Percentiles rank a stretch among this genome's conserved stretches.
phyloP scores from a whole-genome alignment of 1,139 yeast genomes.

The Diutina mesorugosa region DNA sequence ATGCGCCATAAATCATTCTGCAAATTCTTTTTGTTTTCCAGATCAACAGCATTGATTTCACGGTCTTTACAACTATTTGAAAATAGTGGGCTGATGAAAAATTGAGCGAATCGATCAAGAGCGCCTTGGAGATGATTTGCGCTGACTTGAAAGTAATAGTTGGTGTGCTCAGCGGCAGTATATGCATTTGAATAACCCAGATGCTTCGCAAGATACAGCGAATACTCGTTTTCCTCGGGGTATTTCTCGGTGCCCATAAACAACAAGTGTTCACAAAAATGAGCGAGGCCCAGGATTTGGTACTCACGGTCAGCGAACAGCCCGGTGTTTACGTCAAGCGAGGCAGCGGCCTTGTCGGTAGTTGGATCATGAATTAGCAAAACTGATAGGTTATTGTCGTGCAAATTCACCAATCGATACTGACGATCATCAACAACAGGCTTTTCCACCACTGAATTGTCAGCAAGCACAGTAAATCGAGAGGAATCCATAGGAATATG shows the following conservation, averaged over 20 bases:
- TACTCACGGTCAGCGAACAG: constrained; percentile 66
- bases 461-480: background rate
- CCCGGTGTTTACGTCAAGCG: constrained; percentile 86
- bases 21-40: constrained; percentile 87
- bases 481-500: background rate
- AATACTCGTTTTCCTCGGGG: constrained; percentile 84
- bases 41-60: constrained; percentile 89
- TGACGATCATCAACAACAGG: constrained; percentile 66
- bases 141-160: constrained; percentile 78
- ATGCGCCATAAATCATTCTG: constrained; percentile 87
- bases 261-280: constrained; percentile 88
- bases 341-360: constrained; percentile 89
- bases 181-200: constrained; percentile 66
- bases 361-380: constrained; percentile 69
- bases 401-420: constrained; percentile 53
- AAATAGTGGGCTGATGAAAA: constrained; percentile 79
- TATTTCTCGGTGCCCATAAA: constrained; percentile 96
- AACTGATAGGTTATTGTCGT: constrained; percentile 55
- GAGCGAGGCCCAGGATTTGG: constrained; percentile 77
- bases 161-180: constrained; percentile 82
- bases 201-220: constrained; percentile 61
- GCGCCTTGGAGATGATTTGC: constrained; percentile 75
- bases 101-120: constrained; percentile 83
- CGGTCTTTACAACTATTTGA: constrained; percentile 74
- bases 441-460: constrained; percentile 23